These are phyloP conservation scores for Mucor plumbeus DNA, from an alignment of 371 early-diverging fungal species.

Conservation along the genomic window DNA sequence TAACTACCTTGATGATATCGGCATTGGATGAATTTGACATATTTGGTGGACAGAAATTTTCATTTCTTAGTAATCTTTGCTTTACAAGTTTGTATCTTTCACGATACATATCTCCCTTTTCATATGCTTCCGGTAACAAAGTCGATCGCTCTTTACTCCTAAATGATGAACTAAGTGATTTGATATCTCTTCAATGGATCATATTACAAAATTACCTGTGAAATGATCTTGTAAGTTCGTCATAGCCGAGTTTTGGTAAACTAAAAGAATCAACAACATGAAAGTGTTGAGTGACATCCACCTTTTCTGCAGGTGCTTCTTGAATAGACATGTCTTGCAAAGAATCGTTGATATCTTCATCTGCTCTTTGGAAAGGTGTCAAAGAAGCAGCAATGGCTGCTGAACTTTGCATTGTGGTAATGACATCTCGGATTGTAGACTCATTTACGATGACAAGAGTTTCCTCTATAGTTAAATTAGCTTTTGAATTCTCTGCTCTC, in stretches of 20 bases:
- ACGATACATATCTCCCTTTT: constrained; percentile 72
- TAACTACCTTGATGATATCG: constrained; percentile 36
- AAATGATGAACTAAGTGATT: neutral
- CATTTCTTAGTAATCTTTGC: constrained; percentile 84
- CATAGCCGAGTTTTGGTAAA: constrained; percentile 73
- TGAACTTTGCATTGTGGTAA: constrained; percentile 29
- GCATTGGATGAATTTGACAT: constrained; percentile 9
- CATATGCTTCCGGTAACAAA: constrained; percentile 65
- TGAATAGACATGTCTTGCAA: constrained; percentile 41
- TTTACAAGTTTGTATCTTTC: constrained; percentile 78
- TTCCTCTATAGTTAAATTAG: constrained; percentile 12
- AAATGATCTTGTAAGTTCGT: constrained; percentile 69
- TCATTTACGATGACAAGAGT: constrained; percentile 43
- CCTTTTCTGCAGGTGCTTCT: constrained; percentile 35
- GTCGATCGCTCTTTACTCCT: constrained; percentile 32
- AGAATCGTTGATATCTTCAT: constrained; percentile 35
- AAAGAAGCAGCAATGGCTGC: constrained; percentile 29
- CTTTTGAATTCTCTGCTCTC: neutral
- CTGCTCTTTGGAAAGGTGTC: constrained; percentile 33
- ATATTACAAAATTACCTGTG: constrained; percentile 31
- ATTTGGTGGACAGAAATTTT: constrained; percentile 69
- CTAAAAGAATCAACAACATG: constrained; percentile 77
- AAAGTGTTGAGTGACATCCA: constrained; percentile 66
- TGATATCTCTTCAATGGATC: neutral
- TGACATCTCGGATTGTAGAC: constrained; percentile 32